Percentiles rank a stretch among this genome's conserved stretches.
These are phyloP conservation scores for Rutstroemia sydowiana DNA, from an alignment of 2,329 filamentous ascomycete species.

Conservation along the genomic window DNA sequence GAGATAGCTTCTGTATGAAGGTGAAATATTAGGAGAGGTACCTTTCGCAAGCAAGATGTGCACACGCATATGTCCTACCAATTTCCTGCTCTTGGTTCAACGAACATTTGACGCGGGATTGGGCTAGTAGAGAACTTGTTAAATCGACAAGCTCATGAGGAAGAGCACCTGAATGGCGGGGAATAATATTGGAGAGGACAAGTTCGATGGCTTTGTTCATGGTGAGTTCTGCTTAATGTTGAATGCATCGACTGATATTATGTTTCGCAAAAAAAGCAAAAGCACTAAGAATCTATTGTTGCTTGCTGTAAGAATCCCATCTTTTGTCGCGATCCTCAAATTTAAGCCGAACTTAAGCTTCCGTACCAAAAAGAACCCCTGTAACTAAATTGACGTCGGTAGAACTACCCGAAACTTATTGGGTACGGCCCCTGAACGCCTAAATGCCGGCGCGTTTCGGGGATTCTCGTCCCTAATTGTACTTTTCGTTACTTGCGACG, in stretches of 20 bases:
- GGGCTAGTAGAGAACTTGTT: constrained; percentile 66
- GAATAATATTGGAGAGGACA: constrained; percentile 65
- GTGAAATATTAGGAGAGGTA: constrained; percentile 29
- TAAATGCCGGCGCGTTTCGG: constrained; percentile 1
- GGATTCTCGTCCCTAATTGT: background rate
- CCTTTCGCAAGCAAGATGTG: constrained; percentile 85
- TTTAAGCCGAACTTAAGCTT: no score
- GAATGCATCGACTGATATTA: background rate
- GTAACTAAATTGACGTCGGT: background rate
- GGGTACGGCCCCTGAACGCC: background rate
- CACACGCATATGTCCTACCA: constrained; percentile 75
- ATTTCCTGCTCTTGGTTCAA: constrained; percentile 84
- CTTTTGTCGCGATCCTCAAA: no score
- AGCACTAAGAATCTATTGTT: no score
- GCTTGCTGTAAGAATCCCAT: no score
- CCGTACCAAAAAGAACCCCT: no score
- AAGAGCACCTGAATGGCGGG: constrained; percentile 60
- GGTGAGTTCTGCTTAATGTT: background rate
- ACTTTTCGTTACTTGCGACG: background rate
- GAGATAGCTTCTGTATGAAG: background rate
- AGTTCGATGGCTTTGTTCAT: constrained; percentile 75
- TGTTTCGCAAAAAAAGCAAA: background rate
- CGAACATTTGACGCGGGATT: constrained; percentile 70
- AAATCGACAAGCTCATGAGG: constrained; percentile 65
- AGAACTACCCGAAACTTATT: no score